Evolutionary conservation across 2,329 filamentous ascomycete genomes (phyloP).

Genomic region (Aschersonia sp.): DNA sequence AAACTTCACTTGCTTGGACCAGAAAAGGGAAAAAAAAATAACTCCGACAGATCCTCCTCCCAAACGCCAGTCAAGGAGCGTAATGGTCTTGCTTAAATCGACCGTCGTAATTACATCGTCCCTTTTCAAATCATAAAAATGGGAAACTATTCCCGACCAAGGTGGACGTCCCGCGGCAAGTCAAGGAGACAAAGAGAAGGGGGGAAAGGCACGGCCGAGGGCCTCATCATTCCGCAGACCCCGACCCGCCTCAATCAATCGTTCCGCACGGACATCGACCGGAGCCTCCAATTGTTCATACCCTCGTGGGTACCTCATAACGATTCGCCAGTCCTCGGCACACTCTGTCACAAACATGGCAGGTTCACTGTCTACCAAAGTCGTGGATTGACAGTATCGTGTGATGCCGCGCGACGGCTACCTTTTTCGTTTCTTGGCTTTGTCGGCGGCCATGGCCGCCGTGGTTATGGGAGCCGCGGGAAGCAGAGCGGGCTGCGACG

Average conservation of each 20-base stretch:
- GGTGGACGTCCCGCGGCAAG: background rate
- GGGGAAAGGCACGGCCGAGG: background rate
- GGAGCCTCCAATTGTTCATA: no score
- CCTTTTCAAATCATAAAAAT: constrained; percentile 4
- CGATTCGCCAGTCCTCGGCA: no score
- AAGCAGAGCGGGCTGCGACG: constrained; percentile 23
- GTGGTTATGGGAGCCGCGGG: constrained; percentile 29
- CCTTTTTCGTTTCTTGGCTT: constrained; percentile 49
- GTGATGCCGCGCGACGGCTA: constrained; percentile 13
- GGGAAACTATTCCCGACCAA: background rate
- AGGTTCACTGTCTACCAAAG: no score
- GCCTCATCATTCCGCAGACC: no score
- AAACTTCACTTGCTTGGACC: background rate
- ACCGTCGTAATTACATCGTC: constrained; percentile 25
- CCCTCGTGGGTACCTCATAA: no score
- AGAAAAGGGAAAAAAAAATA: constrained; percentile 5
- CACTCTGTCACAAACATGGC: no score
- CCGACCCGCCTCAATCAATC: no score
- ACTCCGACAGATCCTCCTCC: constrained; percentile 13
- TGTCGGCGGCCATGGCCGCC: constrained; percentile 26
- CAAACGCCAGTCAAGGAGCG: constrained; percentile 22
- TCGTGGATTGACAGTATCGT: no score
- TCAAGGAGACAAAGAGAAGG: background rate
- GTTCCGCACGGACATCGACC: no score
- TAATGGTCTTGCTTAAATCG: constrained; percentile 16